Percentiles rank a stretch among this genome's conserved stretches.
Evolutionary conservation across 306 rosid species (phyloP).

Genomic region (Myrica gale): DNA sequence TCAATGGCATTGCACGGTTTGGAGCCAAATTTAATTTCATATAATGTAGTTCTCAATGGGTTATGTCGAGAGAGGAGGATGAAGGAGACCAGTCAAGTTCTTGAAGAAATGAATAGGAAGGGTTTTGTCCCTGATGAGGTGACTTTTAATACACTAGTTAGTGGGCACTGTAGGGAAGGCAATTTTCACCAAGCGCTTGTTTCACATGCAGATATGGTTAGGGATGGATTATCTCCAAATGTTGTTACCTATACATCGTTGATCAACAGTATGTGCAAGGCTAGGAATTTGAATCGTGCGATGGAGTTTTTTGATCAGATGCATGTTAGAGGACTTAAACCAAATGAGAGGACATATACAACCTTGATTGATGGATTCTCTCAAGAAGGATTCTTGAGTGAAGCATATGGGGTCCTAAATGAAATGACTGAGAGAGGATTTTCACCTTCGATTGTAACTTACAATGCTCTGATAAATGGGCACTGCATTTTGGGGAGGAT

Average conservation of each 20-base stretch:
- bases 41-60: constrained; percentile 73
- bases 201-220: constrained; percentile 66
- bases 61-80: constrained; percentile 65
- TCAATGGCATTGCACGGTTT: constrained; percentile 52
- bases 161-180: constrained; percentile 74
- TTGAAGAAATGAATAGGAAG: constrained; percentile 57
- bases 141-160: constrained; percentile 73
- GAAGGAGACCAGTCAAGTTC: constrained; percentile 46
- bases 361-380: constrained; percentile 81
- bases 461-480: constrained; percentile 73
- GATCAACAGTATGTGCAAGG: constrained; percentile 78
- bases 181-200: constrained; percentile 78
- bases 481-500: constrained; percentile 65
- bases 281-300: constrained; percentile 65
- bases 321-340: constrained; percentile 61
- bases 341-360: constrained; percentile 75
- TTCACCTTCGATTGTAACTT: constrained; percentile 69
- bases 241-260: constrained; percentile 82
- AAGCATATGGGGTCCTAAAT: constrained; percentile 61
- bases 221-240: constrained; percentile 69
- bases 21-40: constrained; percentile 73
- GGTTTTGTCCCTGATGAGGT: constrained; percentile 68
- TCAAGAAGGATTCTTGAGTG: constrained; percentile 59
- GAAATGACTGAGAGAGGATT: constrained; percentile 73
- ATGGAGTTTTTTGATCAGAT: constrained; percentile 68